phyloP scores from a whole-genome alignment of 2,329 filamentous ascomycete genomes.

The Trichothecium roseum region DNA sequence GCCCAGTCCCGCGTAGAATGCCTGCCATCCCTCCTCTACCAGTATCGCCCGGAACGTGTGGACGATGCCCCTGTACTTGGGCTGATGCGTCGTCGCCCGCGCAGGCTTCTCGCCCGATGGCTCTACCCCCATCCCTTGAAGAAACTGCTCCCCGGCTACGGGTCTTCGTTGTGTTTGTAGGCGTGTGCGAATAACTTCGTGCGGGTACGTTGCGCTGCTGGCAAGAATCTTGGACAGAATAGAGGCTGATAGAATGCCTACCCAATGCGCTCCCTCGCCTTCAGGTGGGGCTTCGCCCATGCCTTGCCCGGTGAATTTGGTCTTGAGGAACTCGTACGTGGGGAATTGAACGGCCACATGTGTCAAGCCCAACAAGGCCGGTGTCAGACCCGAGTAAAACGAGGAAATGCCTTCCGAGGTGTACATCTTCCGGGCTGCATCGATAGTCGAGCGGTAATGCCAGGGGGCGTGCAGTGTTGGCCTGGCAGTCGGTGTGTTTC shows the following conservation, averaged over 20 bases:
- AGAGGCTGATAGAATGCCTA: constrained; percentile 78
- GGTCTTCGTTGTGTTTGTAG: constrained; percentile 86
- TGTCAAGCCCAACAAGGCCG: constrained; percentile 80
- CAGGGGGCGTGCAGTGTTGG: constrained; percentile 58
- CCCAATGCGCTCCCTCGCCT: constrained; percentile 52
- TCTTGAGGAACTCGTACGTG: constrained; percentile 88
- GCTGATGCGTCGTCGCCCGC: constrained; percentile 13
- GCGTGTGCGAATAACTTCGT: constrained; percentile 89
- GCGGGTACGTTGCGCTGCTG: constrained; percentile 90
- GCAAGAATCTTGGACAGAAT: constrained; percentile 91
- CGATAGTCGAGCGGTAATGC: constrained; percentile 83
- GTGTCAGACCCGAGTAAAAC: constrained; percentile 92
- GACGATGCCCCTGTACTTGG: constrained; percentile 67
- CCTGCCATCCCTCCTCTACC: constrained; percentile 85
- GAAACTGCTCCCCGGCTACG: constrained; percentile 40
- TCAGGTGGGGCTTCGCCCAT: constrained; percentile 57
- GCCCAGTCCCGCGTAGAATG: constrained; percentile 94
- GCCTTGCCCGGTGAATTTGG: constrained; percentile 75
- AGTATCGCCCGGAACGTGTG: constrained; percentile 79
- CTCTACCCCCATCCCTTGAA: constrained; percentile 39
- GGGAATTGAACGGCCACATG: constrained; percentile 98
- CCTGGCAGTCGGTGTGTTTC: constrained; percentile 43
- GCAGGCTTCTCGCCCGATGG: constrained; percentile 14
- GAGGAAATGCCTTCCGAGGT: constrained; percentile 74
- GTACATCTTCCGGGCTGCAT: constrained; percentile 96